Conservation (phyloP, 345 rosid species). For the Salix purpurea region DNA sequence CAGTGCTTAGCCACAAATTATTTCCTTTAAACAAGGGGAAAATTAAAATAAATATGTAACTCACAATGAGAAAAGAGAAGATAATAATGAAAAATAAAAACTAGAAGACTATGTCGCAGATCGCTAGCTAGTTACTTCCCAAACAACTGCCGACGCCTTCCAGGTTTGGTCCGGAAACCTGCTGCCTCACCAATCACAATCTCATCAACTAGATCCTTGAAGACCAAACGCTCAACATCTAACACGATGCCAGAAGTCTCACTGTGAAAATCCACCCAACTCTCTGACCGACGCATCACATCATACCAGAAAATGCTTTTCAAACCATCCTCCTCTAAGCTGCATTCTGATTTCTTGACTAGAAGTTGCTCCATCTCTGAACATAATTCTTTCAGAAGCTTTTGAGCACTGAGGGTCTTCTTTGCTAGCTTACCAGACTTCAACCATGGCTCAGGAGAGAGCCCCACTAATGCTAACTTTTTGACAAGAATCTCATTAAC, state of each 20-base stretch:
- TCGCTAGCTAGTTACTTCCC: conserved; percentile 28
- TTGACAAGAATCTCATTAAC: conserved; percentile 75
- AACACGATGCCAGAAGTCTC: conserved; percentile 61
- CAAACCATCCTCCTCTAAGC: conserved; percentile 48
- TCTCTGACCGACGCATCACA: conserved; percentile 52
- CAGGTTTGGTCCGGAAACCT: conserved; percentile 35
- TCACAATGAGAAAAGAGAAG: not conserved
- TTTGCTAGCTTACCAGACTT: conserved; percentile 44
- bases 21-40: conserved; percentile 10
- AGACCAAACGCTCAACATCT: conserved; percentile 71
- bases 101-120: not conserved
- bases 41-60: not conserved
- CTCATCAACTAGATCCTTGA: conserved; percentile 82
- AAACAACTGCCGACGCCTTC: conserved; percentile 59
- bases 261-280: conserved; percentile 54
- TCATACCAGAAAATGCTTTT: conserved; percentile 60
- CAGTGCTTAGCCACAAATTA: conserved; percentile 21
- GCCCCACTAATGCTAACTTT: conserved; percentile 46
- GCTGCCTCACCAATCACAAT: conserved; percentile 49
- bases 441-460: conserved; percentile 47
- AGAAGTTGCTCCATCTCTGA: conserved; percentile 56
- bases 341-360: conserved; percentile 38
- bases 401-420: conserved; percentile 66
- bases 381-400: conserved; percentile 73
- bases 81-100: not conserved